phyloP scores from a whole-genome alignment of 2,329 filamentous ascomycete species.

The Cladobotryum mycophilum region DNA sequence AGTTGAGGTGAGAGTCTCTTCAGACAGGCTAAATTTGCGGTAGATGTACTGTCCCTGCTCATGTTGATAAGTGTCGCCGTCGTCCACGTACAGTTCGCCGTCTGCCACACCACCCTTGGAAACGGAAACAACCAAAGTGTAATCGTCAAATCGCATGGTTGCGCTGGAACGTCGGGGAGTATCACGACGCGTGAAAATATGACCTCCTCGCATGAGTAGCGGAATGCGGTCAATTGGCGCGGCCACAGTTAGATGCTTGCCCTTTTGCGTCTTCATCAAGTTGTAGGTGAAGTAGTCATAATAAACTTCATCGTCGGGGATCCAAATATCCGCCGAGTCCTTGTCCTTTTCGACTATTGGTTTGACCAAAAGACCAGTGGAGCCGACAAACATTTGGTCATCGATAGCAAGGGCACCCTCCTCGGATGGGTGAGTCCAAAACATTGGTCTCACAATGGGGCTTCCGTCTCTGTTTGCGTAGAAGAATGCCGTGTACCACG shows the following conservation, averaged over 20 bases:
- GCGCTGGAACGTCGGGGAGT: slow-evolving; percentile 76
- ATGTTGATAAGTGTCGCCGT: slow-evolving; percentile 88
- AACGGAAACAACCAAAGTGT: slow-evolving; percentile 75
- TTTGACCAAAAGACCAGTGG: slow-evolving; percentile 85
- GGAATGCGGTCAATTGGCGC: slow-evolving; percentile 84
- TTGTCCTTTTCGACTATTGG: slow-evolving; percentile 76
- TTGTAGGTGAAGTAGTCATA: slow-evolving; percentile 94
- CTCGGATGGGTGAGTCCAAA: slow-evolving; percentile 82
- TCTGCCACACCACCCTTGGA: slow-evolving; percentile 56
- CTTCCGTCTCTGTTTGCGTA: slow-evolving; percentile 75
- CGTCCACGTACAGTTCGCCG: slow-evolving; percentile 84
- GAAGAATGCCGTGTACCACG: slow-evolving; percentile 97
- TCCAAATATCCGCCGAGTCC: slow-evolving; percentile 69
- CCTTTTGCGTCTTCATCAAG: slow-evolving; percentile 60
- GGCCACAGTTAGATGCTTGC: slow-evolving; percentile 61
- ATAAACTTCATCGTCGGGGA: slow-evolving; percentile 83
- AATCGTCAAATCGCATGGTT: slow-evolving; percentile 91
- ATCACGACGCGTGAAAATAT: slow-evolving; percentile 87
- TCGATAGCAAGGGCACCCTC: slow-evolving; percentile 85
- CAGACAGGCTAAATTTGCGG: slow-evolving; percentile 65
- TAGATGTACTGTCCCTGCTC: slow-evolving; percentile 83
- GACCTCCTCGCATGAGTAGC: slow-evolving; percentile 84
- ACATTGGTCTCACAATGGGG: slow-evolving; percentile 86
- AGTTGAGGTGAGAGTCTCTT: slow-evolving; percentile 58
- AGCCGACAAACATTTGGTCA: slow-evolving; percentile 87